Evolutionary conservation across 495 filamentous ascomycete genomes (phyloP), one percentile per base, ranked within the genome.

Genomic region (Margaritispora aquatica): DNA sequence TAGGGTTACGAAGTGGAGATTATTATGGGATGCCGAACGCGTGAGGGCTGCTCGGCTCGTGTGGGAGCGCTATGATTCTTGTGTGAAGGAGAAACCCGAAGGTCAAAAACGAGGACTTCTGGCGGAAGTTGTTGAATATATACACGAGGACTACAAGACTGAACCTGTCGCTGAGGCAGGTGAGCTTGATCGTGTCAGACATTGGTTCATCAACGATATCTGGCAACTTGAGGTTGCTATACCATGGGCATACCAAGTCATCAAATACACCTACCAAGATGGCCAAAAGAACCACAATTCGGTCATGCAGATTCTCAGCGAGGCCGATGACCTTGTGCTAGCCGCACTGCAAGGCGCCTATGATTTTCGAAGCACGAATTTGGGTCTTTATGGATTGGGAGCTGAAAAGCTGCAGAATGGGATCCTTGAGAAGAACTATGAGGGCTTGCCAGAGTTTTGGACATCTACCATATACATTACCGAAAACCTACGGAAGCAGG

Each of bases 21-120:
- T 98, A 4, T 77, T 97, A n/a, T 89, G 86, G 80, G 84, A 88
- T 64, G 92, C 92, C 0, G 94, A 97, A 68, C 96, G 91, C 69
- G 81, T 96, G 64, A 84, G 85, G 38, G 88, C 91, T 29, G 93
- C 92, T n/a, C 80, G 80, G 47, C 79, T 82, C 34, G 78, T 97
- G 60, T 97, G 92, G 92, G 82, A 84, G 57, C 72, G 79, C 27
- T 87, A 94, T 65, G 85, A 94, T 61, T 65, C 77, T 5, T 80
- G 79, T 51, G 71, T 81, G 11, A 74, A 72, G 19, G 68, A 73
- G 19, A 74, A 71, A 36, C 60, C 62, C 4, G 68, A 72, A 15
- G 75, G 74, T 9, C 77, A 80, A 36, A 79, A 78, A 61, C 80
- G 74, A 26, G 76, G 71, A n/a, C 76, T 89, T 31, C 76, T 94